Percentiles rank a stretch among this genome's conserved stretches.
phyloP scores from a whole-genome alignment of 208 protist genomes.

The Leishmania amazonensis region DNA sequence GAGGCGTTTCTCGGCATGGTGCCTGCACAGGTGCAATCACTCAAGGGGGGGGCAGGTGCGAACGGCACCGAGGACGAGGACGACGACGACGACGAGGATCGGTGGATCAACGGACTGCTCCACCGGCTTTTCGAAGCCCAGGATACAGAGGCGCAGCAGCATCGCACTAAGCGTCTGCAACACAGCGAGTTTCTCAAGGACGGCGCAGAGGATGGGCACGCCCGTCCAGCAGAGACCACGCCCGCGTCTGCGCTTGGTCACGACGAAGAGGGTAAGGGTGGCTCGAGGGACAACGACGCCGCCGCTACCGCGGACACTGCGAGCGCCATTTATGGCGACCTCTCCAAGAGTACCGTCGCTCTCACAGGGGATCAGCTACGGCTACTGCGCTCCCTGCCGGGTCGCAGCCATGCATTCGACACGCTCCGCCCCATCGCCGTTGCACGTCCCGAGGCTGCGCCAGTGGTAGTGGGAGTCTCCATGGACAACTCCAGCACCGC shows the following conservation, averaged over 20 bases:
- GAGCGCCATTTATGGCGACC: background rate
- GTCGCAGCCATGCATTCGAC: slow-evolving; percentile 29
- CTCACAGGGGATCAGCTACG: slow-evolving; percentile 25
- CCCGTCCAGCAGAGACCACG: background rate
- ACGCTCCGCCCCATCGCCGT: slow-evolving; percentile 5
- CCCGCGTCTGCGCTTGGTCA: background rate
- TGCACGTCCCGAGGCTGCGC: background rate
- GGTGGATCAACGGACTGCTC: slow-evolving; percentile 22
- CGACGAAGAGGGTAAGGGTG: slow-evolving; percentile 1
- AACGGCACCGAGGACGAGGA: background rate
- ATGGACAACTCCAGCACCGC: background rate
- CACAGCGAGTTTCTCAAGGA: background rate
- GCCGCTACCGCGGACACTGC: background rate
- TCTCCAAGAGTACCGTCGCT: background rate
- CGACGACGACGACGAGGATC: slow-evolving; percentile 12
- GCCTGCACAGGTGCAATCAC: slow-evolving; percentile 10
- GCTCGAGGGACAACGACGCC: no score
- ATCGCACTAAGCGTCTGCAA: slow-evolving; percentile 17
- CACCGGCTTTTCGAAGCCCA: slow-evolving; percentile 22
- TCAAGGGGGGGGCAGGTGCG: background rate
- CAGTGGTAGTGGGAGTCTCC: background rate
- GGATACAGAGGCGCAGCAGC: slow-evolving; percentile 18
- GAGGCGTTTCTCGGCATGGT: slow-evolving; percentile 29
- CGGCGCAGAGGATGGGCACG: background rate
- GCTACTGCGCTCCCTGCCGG: slow-evolving; percentile 24